phyloP scores from a whole-genome alignment of 2,329 filamentous ascomycete species.

The Curvularia sp. region DNA sequence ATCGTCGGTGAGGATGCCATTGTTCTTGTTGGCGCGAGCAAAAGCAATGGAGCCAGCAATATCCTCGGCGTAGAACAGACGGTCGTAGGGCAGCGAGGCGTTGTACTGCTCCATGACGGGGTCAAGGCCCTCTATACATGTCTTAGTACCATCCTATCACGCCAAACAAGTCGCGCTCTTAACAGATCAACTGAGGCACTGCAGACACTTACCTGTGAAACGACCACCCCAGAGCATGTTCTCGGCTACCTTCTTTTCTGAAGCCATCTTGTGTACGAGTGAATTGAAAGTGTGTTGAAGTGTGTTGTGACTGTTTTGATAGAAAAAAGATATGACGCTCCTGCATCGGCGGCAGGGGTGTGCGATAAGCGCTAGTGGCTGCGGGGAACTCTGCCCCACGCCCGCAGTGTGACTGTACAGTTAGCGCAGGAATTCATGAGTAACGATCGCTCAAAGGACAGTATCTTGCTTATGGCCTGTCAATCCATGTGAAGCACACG shows the following conservation, averaged over 20 bases:
- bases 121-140: constrained; percentile 73
- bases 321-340: constrained; percentile 35
- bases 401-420: not conserved
- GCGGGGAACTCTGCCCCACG: constrained; percentile 10
- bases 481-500: not conserved
- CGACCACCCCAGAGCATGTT: constrained; percentile 51
- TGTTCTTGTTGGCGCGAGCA: constrained; percentile 78
- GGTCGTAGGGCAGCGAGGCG: constrained; percentile 79
- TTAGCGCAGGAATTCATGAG: not conserved
- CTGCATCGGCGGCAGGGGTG: constrained; percentile 36
- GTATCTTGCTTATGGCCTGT: not conserved
- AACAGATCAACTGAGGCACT: not conserved
- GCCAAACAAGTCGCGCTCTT: not conserved
- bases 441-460: not conserved
- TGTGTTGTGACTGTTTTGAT: constrained; percentile 35
- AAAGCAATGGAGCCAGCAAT: constrained; percentile 82
- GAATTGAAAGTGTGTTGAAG: constrained; percentile 1
- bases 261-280: constrained; percentile 34
- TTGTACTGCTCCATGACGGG: constrained; percentile 89
- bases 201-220: constrained; percentile 26
- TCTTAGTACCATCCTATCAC: constrained; percentile 20
- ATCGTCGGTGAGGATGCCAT: constrained; percentile 72
- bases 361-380: constrained; percentile 12
- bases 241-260: constrained; percentile 47
- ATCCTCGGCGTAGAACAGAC: constrained; percentile 78